phyloP scores from a whole-genome alignment of 805 yeast genomes.

The Candida xiaguanensis region DNA sequence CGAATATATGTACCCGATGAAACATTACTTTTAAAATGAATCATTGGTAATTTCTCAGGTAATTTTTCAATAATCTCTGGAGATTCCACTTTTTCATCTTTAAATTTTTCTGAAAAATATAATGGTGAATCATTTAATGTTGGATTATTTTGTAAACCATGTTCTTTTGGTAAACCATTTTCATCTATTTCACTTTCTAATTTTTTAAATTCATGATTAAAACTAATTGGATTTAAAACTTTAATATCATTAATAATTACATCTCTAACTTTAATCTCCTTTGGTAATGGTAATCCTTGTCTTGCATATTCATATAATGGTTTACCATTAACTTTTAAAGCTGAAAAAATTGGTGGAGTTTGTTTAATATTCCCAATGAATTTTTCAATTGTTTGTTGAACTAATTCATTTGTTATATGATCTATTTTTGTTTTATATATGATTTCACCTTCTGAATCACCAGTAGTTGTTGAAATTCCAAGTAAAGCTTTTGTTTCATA shows the following conservation, averaged over 20 bases:
- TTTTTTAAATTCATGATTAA: slow-evolving; percentile 54
- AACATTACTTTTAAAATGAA: slow-evolving; percentile 74
- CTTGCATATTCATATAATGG: slow-evolving; percentile 94
- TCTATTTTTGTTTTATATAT: slow-evolving; percentile 52
- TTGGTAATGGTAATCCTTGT: slow-evolving; percentile 78
- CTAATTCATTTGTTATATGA: slow-evolving; percentile 53
- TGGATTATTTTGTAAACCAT: slow-evolving; percentile 44
- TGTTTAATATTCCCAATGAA: slow-evolving; percentile 82
- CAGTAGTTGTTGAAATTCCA: slow-evolving; percentile 91
- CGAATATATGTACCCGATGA: slow-evolving; percentile 96
- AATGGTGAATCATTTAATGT: slow-evolving; percentile 62
- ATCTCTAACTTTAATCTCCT: slow-evolving; percentile 72
- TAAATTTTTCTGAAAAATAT: slow-evolving; percentile 54
- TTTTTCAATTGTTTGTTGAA: slow-evolving; percentile 50
- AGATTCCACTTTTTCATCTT: slow-evolving; percentile 36
- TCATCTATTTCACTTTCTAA: slow-evolving; percentile 44
- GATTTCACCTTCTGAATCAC: slow-evolving; percentile 87
- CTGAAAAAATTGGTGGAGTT: slow-evolving; percentile 94
- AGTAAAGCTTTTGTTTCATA: slow-evolving; percentile 82
- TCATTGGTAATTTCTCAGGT: slow-evolving; percentile 56
- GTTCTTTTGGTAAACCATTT: slow-evolving; percentile 44
- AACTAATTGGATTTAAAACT: slow-evolving; percentile 49
- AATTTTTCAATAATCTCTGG: slow-evolving; percentile 37
- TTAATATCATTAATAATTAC: slow-evolving; percentile 57
- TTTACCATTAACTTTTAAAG: slow-evolving; percentile 90